Evolutionary conservation across 495 filamentous ascomycete genomes (phyloP).

Genomic region (Trichoderma virens): DNA sequence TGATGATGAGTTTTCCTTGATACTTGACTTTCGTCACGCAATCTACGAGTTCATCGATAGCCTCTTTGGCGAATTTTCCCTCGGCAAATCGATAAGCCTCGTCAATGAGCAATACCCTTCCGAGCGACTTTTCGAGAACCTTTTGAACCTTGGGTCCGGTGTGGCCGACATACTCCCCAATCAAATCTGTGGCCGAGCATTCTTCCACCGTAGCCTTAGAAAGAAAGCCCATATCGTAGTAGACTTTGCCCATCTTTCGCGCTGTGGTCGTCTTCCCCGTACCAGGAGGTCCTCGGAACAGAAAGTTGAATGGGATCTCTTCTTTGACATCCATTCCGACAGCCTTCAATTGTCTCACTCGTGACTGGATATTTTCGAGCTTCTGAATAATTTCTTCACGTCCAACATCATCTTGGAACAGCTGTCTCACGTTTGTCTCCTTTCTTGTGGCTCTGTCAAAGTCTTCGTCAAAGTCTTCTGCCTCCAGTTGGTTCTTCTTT

Average conservation of each 20-base stretch:
- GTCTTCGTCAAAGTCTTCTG: conserved; percentile 61
- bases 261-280: conserved; percentile 74
- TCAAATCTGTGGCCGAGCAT: conserved; percentile 52
- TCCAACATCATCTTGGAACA: conserved; percentile 63
- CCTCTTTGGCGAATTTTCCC: conserved; percentile 57
- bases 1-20: conserved; percentile 56
- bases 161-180: conserved; percentile 55
- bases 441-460: conserved; percentile 48
- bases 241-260: conserved; percentile 62
- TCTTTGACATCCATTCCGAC: conserved; percentile 52
- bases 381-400: conserved; percentile 52
- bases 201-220: conserved; percentile 47
- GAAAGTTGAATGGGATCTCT: conserved; percentile 34
- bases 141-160: conserved; percentile 56
- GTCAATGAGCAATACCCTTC: conserved; percentile 60
- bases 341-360: conserved; percentile 43
- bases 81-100: conserved; percentile 57
- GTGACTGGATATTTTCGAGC: conserved; percentile 53
- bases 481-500: conserved; percentile 2
- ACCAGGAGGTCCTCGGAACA: conserved; percentile 40
- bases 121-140: conserved; percentile 51
- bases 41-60: conserved; percentile 67
- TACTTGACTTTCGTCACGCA: conserved; percentile 57
- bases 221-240: conserved; percentile 63
- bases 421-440: conserved; percentile 37